Evolutionary conservation across 1,139 yeast species (phyloP), one percentile per base, ranked within the genome.

Genomic region (Candida albicans): DNA sequence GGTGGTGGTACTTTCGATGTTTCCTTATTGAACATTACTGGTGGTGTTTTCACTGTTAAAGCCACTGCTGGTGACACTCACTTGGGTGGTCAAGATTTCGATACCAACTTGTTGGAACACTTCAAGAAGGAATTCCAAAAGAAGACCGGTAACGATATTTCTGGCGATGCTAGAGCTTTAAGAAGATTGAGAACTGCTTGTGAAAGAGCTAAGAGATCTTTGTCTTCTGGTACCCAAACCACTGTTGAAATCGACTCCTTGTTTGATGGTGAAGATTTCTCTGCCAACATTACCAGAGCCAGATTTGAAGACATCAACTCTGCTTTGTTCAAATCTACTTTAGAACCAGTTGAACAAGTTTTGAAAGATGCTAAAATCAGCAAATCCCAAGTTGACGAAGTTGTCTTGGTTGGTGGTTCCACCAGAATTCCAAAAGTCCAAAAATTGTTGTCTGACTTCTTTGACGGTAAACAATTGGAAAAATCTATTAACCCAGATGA

Each of bases 51-150:
- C 86, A 91, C 95, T 68, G 99, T 93, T 69, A 91, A 91, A 84
- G 95, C 99, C 65, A 93, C 99, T 65, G 96, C 98, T 70, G 99
- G 99, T 89, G 97, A 93, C 80, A 93, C 99, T 66, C 99, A 91
- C 79, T 86, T 91, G 81, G 98, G 99, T 85, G 98, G 98, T 86
- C 96, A 91, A 82, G 98, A 91, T 81, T 91, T 91, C 77, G 97
- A 90, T 76, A 84, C 91, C 84, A 87, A 90, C 82, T 83, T 91
- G 68, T 87, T 91, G 70, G 93, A 87, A 73, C 89, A 82, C 82
- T 91, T 91, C 84, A 84, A 84, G 75, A 82, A 83, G 65, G 97
- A 91, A 70, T 91, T 91, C 93, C 85, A 89, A 82, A 87, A 89
- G 84, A 91, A 91, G 86, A 86, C 95, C 71, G 91, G 93, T 80